Evolutionary conservation across 2,329 filamentous ascomycete genomes (phyloP).

Genomic region (Colletotrichum tabaci): DNA sequence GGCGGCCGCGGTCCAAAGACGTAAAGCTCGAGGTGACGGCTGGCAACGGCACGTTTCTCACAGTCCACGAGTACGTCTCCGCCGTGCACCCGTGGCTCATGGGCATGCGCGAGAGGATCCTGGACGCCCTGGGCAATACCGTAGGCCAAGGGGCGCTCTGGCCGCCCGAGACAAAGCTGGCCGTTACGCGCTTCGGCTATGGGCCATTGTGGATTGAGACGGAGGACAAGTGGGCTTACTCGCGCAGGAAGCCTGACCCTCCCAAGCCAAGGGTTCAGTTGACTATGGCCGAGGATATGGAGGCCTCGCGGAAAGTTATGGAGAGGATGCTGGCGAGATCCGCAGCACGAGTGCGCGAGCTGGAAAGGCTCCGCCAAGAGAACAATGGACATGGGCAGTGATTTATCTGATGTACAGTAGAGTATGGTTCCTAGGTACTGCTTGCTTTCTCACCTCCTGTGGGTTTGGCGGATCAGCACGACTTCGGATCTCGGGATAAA

Average conservation of each 20-base stretch:
- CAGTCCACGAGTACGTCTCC: constrained; percentile 45
- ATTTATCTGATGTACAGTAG: no score
- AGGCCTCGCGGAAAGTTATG: not conserved
- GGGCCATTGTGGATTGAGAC: not conserved
- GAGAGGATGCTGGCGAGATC: constrained; percentile 9
- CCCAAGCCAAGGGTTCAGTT: not conserved
- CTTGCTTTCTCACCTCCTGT: no score
- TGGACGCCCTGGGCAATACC: not conserved
- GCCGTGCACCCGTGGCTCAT: constrained; percentile 45
- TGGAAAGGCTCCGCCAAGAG: constrained; percentile 24
- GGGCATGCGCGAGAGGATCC: constrained; percentile 23
- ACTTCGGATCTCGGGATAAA: no score
- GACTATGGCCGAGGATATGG: not conserved
- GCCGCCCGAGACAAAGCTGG: not conserved
- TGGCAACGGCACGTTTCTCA: constrained; percentile 42
- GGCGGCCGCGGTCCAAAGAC: constrained; percentile 23
- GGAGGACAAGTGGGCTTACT: not conserved
- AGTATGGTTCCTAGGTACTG: no score
- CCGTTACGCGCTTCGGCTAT: not conserved
- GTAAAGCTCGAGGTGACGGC: constrained; percentile 36
- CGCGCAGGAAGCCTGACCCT: not conserved
- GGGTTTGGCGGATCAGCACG: no score
- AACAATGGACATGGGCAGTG: no score
- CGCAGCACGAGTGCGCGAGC: constrained; percentile 10
- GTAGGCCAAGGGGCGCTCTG: not conserved